Percentiles rank a stretch among this genome's conserved stretches.
These are phyloP conservation scores for Didymella arachidicola DNA, from an alignment of 2,329 filamentous ascomycete genomes.

Conservation along the genomic window DNA sequence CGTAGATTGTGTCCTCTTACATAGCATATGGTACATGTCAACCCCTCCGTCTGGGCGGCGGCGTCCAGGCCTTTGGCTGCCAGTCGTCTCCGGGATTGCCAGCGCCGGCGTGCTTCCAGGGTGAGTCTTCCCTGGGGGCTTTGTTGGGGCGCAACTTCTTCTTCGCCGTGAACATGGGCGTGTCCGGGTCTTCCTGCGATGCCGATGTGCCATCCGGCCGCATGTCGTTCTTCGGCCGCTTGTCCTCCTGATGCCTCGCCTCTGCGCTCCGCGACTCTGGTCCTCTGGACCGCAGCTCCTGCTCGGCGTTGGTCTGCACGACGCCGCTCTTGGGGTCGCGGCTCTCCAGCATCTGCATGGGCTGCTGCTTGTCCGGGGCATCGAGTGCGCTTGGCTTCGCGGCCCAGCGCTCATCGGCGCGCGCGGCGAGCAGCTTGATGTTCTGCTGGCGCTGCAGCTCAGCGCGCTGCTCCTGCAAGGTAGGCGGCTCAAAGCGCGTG, in stretches of 20 bases:
- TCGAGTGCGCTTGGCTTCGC: conserved; percentile 67
- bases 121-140: conserved; percentile 45
- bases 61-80: conserved; percentile 58
- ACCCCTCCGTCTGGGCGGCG: conserved; percentile 47
- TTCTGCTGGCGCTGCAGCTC: conserved; percentile 65
- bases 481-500: conserved; percentile 64
- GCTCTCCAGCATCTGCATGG: conserved; percentile 55
- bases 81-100: conserved; percentile 55
- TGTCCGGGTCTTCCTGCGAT: conserved; percentile 24
- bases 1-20: background rate
- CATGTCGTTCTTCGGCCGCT: conserved; percentile 13
- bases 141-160: conserved; percentile 34
- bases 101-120: conserved; percentile 51
- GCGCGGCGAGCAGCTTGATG: conserved; percentile 65
- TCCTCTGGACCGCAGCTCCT: conserved; percentile 30
- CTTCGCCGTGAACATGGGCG: conserved; percentile 10
- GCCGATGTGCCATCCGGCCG: conserved; percentile 11
- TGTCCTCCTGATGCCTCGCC: conserved; percentile 10
- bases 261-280: conserved; percentile 27
- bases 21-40: background rate
- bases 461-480: conserved; percentile 65
- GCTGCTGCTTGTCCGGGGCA: conserved; percentile 60
- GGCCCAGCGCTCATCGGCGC: conserved; percentile 69
- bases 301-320: conserved; percentile 42
- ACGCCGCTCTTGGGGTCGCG: conserved; percentile 53